Conservation (phyloP, 1,284 basidiomycete species). For the Takashimella tepidaria region DNA sequence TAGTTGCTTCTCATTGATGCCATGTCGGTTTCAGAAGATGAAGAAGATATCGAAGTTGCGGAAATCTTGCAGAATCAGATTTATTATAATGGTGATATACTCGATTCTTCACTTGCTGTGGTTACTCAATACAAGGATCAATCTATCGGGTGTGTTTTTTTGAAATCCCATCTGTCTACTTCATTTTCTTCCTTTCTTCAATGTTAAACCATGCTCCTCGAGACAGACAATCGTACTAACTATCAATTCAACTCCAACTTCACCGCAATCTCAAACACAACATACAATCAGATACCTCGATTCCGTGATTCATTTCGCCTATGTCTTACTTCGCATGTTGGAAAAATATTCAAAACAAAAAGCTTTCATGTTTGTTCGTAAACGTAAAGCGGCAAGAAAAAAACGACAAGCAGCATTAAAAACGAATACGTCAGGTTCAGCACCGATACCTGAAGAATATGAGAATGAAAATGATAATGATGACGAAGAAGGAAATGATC, state of each 20-base stretch:
- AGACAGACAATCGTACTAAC: no score
- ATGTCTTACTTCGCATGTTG: conserved; percentile 74
- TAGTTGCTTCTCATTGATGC: conserved; percentile 72
- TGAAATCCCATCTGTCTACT: not conserved
- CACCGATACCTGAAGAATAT: conserved; percentile 37
- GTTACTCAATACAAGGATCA: conserved; percentile 66
- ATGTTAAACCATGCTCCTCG: no score
- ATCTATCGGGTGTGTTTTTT: conserved; percentile 46
- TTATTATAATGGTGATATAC: conserved; percentile 86
- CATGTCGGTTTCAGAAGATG: conserved; percentile 53
- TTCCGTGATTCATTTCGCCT: conserved; percentile 72
- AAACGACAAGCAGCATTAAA: conserved; percentile 54
- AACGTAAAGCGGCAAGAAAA: conserved; percentile 56
- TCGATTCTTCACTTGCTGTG: conserved; percentile 76
- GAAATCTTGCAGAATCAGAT: conserved; percentile 77
- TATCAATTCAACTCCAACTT: no score
- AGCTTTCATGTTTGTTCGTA: conserved; percentile 69
- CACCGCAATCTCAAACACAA: no score
- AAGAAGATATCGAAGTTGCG: conserved; percentile 67
- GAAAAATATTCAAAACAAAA: conserved; percentile 76
- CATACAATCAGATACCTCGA: conserved; percentile 68
- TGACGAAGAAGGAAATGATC: conserved; percentile 53
- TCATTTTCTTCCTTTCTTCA: no score
- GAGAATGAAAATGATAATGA: conserved; percentile 20
- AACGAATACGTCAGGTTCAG: conserved; percentile 31